phyloP scores from a whole-genome alignment of 805 yeast species.

The Hanseniaspora singularis region DNA sequence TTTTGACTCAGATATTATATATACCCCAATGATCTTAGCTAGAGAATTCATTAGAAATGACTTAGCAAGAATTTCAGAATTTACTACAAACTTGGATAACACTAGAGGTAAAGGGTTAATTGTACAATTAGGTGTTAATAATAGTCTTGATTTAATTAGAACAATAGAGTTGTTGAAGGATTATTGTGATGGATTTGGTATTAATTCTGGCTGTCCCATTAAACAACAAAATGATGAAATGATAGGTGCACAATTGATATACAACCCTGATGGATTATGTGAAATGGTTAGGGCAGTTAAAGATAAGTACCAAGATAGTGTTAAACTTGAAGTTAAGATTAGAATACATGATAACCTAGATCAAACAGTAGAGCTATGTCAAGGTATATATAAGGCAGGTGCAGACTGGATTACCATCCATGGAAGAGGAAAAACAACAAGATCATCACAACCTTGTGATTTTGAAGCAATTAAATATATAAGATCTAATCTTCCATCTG shows the following conservation, averaged over 20 bases:
- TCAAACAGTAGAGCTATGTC: slow-evolving; percentile 63
- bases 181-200: slow-evolving; percentile 82
- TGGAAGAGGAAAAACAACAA: slow-evolving; percentile 74
- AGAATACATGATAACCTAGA: slow-evolving; percentile 67
- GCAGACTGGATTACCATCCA: slow-evolving; percentile 91
- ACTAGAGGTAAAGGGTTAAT: slow-evolving; percentile 41
- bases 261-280: slow-evolving; percentile 66
- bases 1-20: slow-evolving; percentile 68
- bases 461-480: slow-evolving; percentile 66
- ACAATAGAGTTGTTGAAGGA: slow-evolving; percentile 86
- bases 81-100: slow-evolving; percentile 64
- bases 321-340: slow-evolving; percentile 85
- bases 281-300: slow-evolving; percentile 78
- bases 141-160: slow-evolving; percentile 64
- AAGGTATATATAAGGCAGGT: slow-evolving; percentile 68
- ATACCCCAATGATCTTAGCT: slow-evolving; percentile 93
- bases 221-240: slow-evolving; percentile 91
- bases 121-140: slow-evolving; percentile 84
- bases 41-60: slow-evolving; percentile 82
- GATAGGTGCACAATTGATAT: slow-evolving; percentile 91
- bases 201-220: slow-evolving; percentile 96
- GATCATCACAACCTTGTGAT: slow-evolving; percentile 75
- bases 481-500: slow-evolving; percentile 34
- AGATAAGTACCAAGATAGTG: slow-evolving; percentile 50
- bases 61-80: slow-evolving; percentile 71